Percentiles rank a stretch among this genome's conserved stretches.
These are phyloP conservation scores for Trichophyton rubrum DNA, from an alignment of 2,329 filamentous ascomycete genomes.

Conservation along the genomic window DNA sequence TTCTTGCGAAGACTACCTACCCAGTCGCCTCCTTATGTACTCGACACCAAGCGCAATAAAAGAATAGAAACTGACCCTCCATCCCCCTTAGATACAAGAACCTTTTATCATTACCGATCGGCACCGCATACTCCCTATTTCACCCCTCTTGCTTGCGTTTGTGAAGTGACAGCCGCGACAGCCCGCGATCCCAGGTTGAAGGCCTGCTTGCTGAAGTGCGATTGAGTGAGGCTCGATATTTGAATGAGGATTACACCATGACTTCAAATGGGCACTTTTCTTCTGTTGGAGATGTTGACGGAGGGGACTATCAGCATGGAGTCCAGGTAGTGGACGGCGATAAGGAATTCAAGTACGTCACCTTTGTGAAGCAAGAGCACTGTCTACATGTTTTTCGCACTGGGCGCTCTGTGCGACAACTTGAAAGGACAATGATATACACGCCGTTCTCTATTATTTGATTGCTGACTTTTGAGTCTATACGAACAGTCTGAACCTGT, in stretches of 20 bases:
- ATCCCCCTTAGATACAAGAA: not conserved
- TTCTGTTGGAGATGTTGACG: slow-evolving; percentile 27
- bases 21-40: not conserved
- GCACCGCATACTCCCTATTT: not conserved
- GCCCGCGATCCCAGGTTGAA: not conserved
- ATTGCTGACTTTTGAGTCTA: not conserved
- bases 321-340: slow-evolving; percentile 95
- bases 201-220: not conserved
- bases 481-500: slow-evolving; percentile 54
- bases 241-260: slow-evolving; percentile 20
- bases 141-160: not conserved
- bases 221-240: not conserved
- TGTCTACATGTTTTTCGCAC: not conserved
- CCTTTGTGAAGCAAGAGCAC: not conserved
- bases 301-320: slow-evolving; percentile 63
- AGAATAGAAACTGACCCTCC: not conserved
- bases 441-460: not conserved
- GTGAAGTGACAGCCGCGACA: not conserved
- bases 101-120: not conserved
- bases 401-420: not conserved
- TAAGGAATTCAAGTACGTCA: slow-evolving; percentile 84
- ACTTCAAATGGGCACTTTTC: slow-evolving; percentile 37
- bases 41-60: not conserved
- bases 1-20: not conserved
- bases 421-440: not conserved